Evolutionary conservation across 805 yeast genomes (phyloP).

Genomic region (Candida caryicola): DNA sequence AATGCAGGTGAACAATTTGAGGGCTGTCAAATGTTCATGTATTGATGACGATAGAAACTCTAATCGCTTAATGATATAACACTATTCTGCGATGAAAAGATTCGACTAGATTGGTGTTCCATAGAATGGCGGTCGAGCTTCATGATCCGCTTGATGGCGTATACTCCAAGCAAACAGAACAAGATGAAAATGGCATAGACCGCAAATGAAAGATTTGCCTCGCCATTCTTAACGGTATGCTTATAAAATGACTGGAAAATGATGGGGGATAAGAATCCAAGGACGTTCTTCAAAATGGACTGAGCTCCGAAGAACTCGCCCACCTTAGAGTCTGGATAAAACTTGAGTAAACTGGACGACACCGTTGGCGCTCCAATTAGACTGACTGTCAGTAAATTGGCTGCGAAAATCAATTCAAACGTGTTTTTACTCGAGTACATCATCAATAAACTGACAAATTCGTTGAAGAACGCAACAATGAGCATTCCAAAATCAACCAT

Average conservation of each 20-base stretch:
- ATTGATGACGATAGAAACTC: no score
- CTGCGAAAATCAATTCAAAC: slow-evolving; percentile 2
- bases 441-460: slow-evolving; percentile 11
- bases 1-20: no score
- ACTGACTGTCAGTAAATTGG: slow-evolving; percentile 22
- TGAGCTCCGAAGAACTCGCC: slow-evolving; percentile 76
- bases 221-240: not conserved
- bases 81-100: no score
- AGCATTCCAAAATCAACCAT: slow-evolving; percentile 15
- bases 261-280: slow-evolving; percentile 49
- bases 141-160: slow-evolving; percentile 6
- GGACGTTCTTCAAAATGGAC: slow-evolving; percentile 52
- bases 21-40: no score
- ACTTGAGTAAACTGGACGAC: slow-evolving; percentile 58
- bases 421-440: slow-evolving; percentile 7
- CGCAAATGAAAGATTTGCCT: slow-evolving; percentile 1
- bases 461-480: slow-evolving; percentile 12
- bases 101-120: no score
- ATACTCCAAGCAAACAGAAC: not conserved
- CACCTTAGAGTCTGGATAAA: slow-evolving; percentile 51
- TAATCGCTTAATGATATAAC: no score
- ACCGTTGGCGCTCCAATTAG: slow-evolving; percentile 55
- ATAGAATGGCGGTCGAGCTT: not conserved
- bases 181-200: slow-evolving; percentile 1
- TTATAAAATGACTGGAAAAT: slow-evolving; percentile 45